Conservation (phyloP, 345 rosid species). For the Passiflora organensis region DNA sequence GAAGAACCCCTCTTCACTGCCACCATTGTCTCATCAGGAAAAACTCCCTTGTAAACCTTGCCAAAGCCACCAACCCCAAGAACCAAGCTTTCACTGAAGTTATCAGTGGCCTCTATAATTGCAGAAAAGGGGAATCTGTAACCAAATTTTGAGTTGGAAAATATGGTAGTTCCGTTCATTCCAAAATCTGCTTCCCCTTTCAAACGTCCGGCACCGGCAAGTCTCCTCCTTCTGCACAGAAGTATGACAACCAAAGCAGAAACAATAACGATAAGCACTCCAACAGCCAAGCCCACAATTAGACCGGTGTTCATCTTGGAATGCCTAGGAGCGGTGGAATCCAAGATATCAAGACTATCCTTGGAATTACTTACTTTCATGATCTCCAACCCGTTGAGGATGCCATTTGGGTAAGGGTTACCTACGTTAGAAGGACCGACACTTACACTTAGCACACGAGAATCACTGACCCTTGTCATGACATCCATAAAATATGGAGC, state of each 20-base stretch:
- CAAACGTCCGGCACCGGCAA: constrained; percentile 18
- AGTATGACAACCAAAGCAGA: constrained; percentile 20
- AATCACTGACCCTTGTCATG: constrained; percentile 25
- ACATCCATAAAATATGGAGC: constrained; percentile 62
- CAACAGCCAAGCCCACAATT: constrained; percentile 37
- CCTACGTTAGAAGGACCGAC: constrained; percentile 44
- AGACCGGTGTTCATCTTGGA: constrained; percentile 24
- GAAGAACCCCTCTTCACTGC: constrained; percentile 66
- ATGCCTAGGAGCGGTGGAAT: constrained; percentile 17
- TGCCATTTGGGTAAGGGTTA: constrained; percentile 18
- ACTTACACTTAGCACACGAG: constrained; percentile 38
- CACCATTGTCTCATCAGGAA: constrained; percentile 45
- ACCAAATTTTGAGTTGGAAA: constrained; percentile 49
- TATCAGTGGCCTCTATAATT: constrained; percentile 53
- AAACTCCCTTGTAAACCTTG: constrained; percentile 55
- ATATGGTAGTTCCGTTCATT: constrained; percentile 21
- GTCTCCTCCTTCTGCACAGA: constrained; percentile 29
- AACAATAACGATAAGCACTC: constrained; percentile 21
- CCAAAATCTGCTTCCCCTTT: constrained; percentile 25
- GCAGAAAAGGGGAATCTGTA: constrained; percentile 45
- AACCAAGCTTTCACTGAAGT: constrained; percentile 43
- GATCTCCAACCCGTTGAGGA: constrained; percentile 63
- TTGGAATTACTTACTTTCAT: constrained; percentile 54
- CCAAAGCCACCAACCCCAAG: constrained; percentile 73
- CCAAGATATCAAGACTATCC: constrained; percentile 40